phyloP scores from a whole-genome alignment of 768 basidiomycete genomes.

The Tulasnella sp. region DNA sequence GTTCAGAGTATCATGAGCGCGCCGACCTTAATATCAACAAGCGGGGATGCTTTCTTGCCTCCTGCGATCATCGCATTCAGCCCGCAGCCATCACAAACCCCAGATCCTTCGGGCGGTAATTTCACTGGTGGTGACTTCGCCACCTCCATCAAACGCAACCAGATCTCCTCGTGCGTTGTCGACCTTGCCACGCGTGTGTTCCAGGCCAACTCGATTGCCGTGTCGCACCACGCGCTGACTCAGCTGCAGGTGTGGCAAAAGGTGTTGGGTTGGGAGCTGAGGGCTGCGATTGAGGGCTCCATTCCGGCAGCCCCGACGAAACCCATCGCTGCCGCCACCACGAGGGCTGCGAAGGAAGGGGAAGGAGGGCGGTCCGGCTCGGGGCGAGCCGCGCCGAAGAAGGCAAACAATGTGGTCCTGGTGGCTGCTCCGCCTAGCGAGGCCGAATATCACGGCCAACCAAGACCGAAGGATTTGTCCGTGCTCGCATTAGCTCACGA shows the following conservation, averaged over 20 bases:
- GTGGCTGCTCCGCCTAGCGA: not conserved
- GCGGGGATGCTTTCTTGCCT: not conserved
- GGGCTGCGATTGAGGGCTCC: not conserved
- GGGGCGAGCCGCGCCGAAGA: not conserved
- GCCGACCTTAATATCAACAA: too few relatives aligned
- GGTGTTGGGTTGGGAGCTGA: not conserved
- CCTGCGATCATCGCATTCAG: not conserved
- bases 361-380: too few relatives aligned
- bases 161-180: not conserved
- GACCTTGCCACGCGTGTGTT: slow-evolving; percentile 12
- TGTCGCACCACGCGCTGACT: not conserved
- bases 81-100: not conserved
- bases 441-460: not conserved
- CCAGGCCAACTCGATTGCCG: slow-evolving; percentile 12
- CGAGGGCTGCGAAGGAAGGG: too few relatives aligned
- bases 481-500: not conserved
- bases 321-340: not conserved
- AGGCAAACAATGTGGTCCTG: not conserved
- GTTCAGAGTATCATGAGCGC: not conserved
- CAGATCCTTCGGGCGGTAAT: not conserved
- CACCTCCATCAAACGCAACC: not conserved
- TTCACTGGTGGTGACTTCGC: not conserved
- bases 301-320: not conserved
- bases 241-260: not conserved
- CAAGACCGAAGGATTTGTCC: not conserved